Percentiles rank a stretch among this genome's conserved stretches.
Evolutionary conservation across 306 rosid genomes (phyloP).

Genomic region (Lotus japonicus): DNA sequence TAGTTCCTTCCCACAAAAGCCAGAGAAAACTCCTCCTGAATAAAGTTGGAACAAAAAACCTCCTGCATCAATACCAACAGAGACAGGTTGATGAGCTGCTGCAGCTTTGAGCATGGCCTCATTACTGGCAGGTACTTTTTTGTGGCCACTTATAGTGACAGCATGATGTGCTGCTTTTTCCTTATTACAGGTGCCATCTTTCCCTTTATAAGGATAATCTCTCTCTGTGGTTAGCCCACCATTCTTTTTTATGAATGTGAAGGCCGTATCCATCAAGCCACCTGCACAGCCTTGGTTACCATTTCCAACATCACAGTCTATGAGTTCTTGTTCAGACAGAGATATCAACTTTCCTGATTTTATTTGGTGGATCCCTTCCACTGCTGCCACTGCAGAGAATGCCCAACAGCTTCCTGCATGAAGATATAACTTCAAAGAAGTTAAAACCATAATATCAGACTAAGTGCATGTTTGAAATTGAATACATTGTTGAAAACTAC

Average conservation of each 20-base stretch:
- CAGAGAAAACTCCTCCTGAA: conserved; percentile 49
- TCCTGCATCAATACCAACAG: conserved; percentile 55
- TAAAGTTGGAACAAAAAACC: conserved; percentile 53
- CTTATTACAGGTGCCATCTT: conserved; percentile 33
- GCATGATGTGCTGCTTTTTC: conserved; percentile 6
- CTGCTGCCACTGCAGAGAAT: conserved; percentile 72
- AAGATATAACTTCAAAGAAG: background rate
- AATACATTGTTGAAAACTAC: no score
- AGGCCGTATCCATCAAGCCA: conserved; percentile 66
- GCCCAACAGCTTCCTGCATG: conserved; percentile 83
- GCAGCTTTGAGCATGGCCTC: conserved; percentile 53
- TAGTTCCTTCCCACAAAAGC: conserved; percentile 47
- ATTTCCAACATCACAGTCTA: conserved; percentile 46
- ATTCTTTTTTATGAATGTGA: conserved; percentile 30
- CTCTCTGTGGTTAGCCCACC: conserved; percentile 44
- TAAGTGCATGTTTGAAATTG: no score
- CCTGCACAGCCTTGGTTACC: conserved; percentile 67
- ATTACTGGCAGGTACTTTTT: conserved; percentile 40
- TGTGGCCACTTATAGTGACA: conserved; percentile 46
- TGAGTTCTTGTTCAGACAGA: conserved; percentile 67
- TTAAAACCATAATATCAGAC: no score
- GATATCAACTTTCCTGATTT: conserved; percentile 49
- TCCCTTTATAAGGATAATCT: conserved; percentile 51
- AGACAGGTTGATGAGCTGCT: conserved; percentile 62
- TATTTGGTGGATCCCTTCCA: conserved; percentile 72